Evolutionary conservation across 495 filamentous ascomycete species (phyloP), one percentile per base, ranked within the genome.

Genomic region (Xylaria bambusicola): DNA sequence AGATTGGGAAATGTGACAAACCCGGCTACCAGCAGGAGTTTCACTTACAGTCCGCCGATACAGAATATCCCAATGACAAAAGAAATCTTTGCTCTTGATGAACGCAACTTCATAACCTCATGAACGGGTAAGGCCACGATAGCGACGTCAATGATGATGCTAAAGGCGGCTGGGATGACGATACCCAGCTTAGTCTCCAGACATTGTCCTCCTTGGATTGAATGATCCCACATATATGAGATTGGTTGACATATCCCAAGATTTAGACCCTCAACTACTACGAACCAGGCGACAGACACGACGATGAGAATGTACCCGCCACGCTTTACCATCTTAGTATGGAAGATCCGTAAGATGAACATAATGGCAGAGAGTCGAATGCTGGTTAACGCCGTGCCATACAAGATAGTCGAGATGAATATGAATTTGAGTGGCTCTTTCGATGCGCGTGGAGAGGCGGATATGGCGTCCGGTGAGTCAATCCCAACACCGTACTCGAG

Each of bases 101-200:
- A 71, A 75, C 61, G 73, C 74, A 63, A 63, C 45, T 69, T 62
- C 6, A 29, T 23, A 4, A 54, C 51, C 18, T 58, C 51, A 15
- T 29, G 40, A 18, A 56, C 20, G 0, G 63, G 57, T 13, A 56
- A 26, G 0, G 6, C 20, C 29, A 56, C 48, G 2, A 53, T 62
- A 23, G 18, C 49, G 10, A n/a, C 21, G 20, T 52, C 31, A 6
- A 60, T 53, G 10, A 47, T 20, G 6, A 60, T 40, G 21, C 40
- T 52, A 5, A 36, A 23, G 21, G 41, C 49, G 12, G 21, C 57
- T 3, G 18, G 38, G 3, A 47, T 20, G 31, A 60, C 51, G n/a
- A 20, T 18, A 1, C 48, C 57, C n/a, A 21, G 20, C 2, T 17
- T 5, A 6, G 40, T 13, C 9, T 1, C 42, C 23, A 60, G 33